These are phyloP conservation scores for Diversispora eburnea DNA, from an alignment of 192 early-diverging fungal genomes.

Conservation along the genomic window DNA sequence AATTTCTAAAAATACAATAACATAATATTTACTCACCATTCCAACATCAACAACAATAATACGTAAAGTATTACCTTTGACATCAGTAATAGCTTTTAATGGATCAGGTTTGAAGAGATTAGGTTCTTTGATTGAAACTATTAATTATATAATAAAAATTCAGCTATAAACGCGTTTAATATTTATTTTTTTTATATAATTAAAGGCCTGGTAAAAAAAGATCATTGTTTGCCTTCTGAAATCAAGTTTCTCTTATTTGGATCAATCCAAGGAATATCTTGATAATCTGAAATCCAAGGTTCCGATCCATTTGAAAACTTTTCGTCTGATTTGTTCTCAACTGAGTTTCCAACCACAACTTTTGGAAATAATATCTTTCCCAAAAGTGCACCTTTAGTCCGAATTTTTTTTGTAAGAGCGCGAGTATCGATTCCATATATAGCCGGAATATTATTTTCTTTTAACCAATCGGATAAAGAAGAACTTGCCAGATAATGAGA, in stretches of 20 bases:
- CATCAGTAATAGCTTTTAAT: constrained; percentile 48
- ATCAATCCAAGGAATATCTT: constrained; percentile 88
- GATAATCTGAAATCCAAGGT: constrained; percentile 62
- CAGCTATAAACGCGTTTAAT: too few relatives aligned
- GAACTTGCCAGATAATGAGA: constrained; percentile 90
- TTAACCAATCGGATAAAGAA: constrained; percentile 87
- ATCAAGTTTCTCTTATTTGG: constrained; percentile 93
- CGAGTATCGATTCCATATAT: constrained; percentile 95
- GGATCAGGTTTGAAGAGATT: constrained; percentile 72
- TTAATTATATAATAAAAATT: too few relatives aligned
- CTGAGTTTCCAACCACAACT: constrained; percentile 43
- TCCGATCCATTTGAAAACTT: constrained; percentile 13
- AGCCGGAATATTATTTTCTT: constrained; percentile 87
- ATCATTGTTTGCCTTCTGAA: constrained; percentile 55
- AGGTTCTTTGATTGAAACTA: constrained; percentile 81
- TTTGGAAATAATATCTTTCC: constrained; percentile 90
- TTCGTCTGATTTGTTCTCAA: constrained; percentile 37
- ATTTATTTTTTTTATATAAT: too few relatives aligned
- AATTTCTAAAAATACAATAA: not conserved
- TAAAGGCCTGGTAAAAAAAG: not conserved
- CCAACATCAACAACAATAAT: constrained; percentile 95
- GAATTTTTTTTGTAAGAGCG: constrained; percentile 95
- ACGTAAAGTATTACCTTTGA: constrained; percentile 69
- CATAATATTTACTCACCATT: constrained; percentile 56
- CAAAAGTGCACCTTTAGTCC: constrained; percentile 83